These are phyloP conservation scores for Hyaloscypha finlandica DNA, from an alignment of 495 filamentous ascomycete genomes.

Conservation along the genomic window DNA sequence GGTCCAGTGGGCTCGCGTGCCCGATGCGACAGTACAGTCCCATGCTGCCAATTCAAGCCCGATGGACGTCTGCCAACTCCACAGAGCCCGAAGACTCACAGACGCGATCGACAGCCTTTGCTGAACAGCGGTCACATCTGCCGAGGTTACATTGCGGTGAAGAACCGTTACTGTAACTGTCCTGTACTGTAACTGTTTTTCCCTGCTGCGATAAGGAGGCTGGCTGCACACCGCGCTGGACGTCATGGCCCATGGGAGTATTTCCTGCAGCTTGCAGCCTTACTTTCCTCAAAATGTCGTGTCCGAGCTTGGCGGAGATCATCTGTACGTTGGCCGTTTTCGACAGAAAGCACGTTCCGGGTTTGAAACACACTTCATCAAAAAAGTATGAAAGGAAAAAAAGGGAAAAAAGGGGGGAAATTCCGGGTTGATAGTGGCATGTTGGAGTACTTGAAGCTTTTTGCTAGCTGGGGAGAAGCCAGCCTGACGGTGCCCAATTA, in stretches of 20 bases:
- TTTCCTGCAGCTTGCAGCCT: not conserved
- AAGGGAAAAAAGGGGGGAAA: too few species aligned
- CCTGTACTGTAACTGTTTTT: not conserved
- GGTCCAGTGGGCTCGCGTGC: not conserved
- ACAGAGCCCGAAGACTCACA: not conserved
- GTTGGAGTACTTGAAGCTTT: not conserved
- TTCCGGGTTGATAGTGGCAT: not conserved
- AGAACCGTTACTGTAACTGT: not conserved
- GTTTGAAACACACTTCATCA: not conserved
- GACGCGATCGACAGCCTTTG: not conserved
- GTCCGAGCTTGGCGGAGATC: not conserved
- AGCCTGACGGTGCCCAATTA: not conserved
- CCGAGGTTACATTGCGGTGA: conserved; percentile 2
- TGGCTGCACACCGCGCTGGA: not conserved
- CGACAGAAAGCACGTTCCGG: not conserved
- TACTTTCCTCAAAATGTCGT: not conserved
- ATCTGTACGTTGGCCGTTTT: not conserved
- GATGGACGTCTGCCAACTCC: not conserved
- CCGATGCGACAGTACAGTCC: not conserved
- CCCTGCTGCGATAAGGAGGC: not conserved
- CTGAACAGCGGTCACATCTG: not conserved
- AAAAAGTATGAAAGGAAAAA: not conserved
- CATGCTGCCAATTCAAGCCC: not conserved
- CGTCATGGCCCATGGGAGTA: not conserved
- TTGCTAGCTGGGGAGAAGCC: not conserved